Conservation (phyloP, 441 rosid species). For the Aquilaria agallochum region DNA sequence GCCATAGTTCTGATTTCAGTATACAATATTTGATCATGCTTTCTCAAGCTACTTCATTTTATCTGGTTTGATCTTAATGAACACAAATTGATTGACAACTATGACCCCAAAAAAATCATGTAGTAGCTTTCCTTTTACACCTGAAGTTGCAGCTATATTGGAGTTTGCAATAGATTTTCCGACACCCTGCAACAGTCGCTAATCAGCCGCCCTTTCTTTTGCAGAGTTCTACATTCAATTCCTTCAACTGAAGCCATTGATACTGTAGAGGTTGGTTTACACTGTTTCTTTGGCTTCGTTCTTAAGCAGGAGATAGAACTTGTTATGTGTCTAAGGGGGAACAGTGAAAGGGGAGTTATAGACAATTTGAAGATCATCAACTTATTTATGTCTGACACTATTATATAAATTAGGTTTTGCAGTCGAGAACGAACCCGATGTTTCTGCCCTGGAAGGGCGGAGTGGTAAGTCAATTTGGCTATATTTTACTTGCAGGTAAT, state of each 20-base stretch:
- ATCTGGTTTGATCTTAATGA: too few species aligned
- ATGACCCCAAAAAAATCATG: too few species aligned
- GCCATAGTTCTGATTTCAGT: too few species aligned
- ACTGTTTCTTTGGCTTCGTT: not conserved
- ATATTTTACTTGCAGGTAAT: not conserved
- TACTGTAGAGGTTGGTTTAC: conserved; percentile 67
- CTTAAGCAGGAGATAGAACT: too few species aligned
- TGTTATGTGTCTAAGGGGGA: too few species aligned
- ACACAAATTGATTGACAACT: too few species aligned
- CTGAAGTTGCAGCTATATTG: too few species aligned
- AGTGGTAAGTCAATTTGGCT: conserved; percentile 48
- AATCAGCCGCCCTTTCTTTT: conserved; percentile 8
- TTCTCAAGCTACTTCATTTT: not conserved
- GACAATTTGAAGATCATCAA: too few species aligned
- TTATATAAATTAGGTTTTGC: conserved; percentile 55
- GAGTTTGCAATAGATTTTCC: not conserved
- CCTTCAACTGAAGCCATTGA: conserved; percentile 91
- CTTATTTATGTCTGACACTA: not conserved
- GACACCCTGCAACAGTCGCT: not conserved
- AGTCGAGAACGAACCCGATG: conserved; percentile 68
- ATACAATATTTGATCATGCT: too few species aligned
- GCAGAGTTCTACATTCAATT: conserved; percentile 86
- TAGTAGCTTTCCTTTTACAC: too few species aligned
- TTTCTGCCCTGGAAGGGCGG: conserved; percentile 91
- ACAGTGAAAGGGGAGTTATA: too few species aligned